Conservation (phyloP, 176 grass and related monocot species). For the Guadua angustifolia region DNA sequence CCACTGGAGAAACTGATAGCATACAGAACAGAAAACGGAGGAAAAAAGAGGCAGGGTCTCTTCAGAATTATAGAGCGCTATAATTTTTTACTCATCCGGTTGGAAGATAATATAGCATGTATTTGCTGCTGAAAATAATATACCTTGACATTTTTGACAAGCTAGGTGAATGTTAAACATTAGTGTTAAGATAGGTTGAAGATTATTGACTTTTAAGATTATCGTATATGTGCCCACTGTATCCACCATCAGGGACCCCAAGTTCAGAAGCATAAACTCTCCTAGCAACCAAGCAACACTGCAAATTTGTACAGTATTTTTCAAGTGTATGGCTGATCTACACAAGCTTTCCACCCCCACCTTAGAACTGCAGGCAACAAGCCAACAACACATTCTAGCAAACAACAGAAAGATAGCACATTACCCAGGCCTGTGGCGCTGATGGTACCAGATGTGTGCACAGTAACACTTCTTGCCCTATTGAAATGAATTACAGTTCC, state of each 20-base stretch:
- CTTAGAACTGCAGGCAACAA: constrained; percentile 1
- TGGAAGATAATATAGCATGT: constrained; percentile 15
- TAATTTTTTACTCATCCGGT: background rate
- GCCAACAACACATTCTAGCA: constrained; percentile 10
- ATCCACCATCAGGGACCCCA: background rate
- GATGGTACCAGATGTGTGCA: constrained; percentile 83
- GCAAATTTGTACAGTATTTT: constrained; percentile 9
- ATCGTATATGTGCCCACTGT: background rate
- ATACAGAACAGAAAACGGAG: constrained; percentile 7
- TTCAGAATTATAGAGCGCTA: constrained; percentile 17
- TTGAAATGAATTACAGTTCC: constrained; percentile 99
- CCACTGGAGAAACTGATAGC: constrained; percentile 23
- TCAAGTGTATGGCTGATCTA: background rate
- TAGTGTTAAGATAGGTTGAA: background rate
- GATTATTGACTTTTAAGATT: background rate
- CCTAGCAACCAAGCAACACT: constrained; percentile 15
- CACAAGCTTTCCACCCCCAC: too few species aligned
- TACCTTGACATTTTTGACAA: background rate
- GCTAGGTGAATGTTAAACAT: constrained; percentile 25
- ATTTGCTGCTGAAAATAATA: constrained; percentile 16
- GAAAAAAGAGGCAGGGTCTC: background rate
- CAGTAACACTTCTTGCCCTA: constrained; percentile 75
- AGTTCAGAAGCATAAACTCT: constrained; percentile 16
- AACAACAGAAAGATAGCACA: constrained; percentile 37
- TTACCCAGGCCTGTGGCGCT: constrained; percentile 84